phyloP scores from a whole-genome alignment of 140 eudicot species.

The Cichorium intybus region DNA sequence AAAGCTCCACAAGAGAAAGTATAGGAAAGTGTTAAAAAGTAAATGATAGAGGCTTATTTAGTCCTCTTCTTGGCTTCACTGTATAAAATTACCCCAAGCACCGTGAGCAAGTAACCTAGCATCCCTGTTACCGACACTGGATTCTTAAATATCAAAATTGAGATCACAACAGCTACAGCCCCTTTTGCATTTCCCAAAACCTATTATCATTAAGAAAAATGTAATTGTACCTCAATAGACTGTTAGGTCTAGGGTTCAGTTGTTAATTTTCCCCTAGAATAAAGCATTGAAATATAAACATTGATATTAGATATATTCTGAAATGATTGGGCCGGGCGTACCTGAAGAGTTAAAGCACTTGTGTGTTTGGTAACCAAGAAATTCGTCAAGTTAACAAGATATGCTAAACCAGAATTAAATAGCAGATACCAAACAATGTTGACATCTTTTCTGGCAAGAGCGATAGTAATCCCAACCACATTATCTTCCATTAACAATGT shows the following conservation, averaged over 20 bases:
- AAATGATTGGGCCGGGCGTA: too few relatives aligned
- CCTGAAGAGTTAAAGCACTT: slow-evolving; percentile 89
- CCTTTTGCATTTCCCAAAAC: slow-evolving; percentile 83
- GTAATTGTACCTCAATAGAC: too few relatives aligned
- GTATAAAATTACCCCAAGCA: slow-evolving; percentile 62
- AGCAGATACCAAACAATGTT: slow-evolving; percentile 63
- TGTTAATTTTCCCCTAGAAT: too few relatives aligned
- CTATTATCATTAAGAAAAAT: slow-evolving; percentile 17
- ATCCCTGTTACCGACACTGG: slow-evolving; percentile 80
- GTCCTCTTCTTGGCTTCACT: slow-evolving; percentile 76
- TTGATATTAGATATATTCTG: not conserved
- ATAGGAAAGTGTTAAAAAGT: slow-evolving; percentile 4
- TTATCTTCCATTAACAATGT: slow-evolving; percentile 65
- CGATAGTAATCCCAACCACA: slow-evolving; percentile 64
- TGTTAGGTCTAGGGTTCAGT: too few relatives aligned
- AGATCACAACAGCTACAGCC: slow-evolving; percentile 70
- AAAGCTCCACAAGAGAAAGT: not conserved
- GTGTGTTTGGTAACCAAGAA: slow-evolving; percentile 87
- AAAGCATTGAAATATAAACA: too few relatives aligned
- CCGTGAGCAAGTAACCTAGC: slow-evolving; percentile 67
- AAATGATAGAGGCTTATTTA: slow-evolving; percentile 26
- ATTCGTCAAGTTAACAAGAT: slow-evolving; percentile 68
- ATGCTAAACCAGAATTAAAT: slow-evolving; percentile 72
- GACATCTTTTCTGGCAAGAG: slow-evolving; percentile 65
- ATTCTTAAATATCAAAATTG: slow-evolving; percentile 67